phyloP scores from a whole-genome alignment of 352 stramenopile genomes.

The Phytophthora europaea region DNA sequence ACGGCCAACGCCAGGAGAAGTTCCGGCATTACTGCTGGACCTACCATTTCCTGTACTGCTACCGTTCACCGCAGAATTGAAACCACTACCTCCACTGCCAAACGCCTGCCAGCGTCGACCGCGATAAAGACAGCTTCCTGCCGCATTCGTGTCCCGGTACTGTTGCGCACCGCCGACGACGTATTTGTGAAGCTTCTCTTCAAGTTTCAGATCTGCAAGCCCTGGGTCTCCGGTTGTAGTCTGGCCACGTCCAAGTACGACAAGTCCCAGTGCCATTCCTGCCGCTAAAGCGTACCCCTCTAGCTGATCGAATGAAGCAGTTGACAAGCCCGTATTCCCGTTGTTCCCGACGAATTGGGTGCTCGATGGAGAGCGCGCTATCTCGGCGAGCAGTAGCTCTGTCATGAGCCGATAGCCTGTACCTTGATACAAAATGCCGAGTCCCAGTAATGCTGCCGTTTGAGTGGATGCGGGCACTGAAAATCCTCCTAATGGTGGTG shows the following conservation, averaged over 20 bases:
- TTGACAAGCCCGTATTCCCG: slow-evolving; percentile 55
- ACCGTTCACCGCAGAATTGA: slow-evolving; percentile 28
- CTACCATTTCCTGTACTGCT: slow-evolving; percentile 21
- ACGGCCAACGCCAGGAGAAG: slow-evolving; percentile 53
- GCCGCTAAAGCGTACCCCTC: slow-evolving; percentile 95
- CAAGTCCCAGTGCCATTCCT: slow-evolving; percentile 96
- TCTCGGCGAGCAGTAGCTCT: slow-evolving; percentile 98
- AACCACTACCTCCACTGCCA: slow-evolving; percentile 40
- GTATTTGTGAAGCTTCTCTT: slow-evolving; percentile 97
- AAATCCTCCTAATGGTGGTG: slow-evolving; percentile 95
- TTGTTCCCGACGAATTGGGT: slow-evolving; percentile 68
- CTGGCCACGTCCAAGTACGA: slow-evolving; percentile 91
- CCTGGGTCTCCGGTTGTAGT: slow-evolving; percentile 81
- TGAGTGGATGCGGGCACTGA: slow-evolving; percentile 96
- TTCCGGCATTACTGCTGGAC: slow-evolving; percentile 32
- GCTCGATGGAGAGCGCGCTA: slow-evolving; percentile 89
- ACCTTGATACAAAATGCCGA: slow-evolving; percentile 97
- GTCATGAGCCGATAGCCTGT: slow-evolving; percentile 98
- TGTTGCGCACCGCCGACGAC: slow-evolving; percentile 89
- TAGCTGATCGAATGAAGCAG: slow-evolving; percentile 85
- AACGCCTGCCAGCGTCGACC: slow-evolving; percentile 74
- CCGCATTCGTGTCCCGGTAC: slow-evolving; percentile 50
- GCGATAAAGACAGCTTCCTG: slow-evolving; percentile 75
- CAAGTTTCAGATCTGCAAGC: slow-evolving; percentile 96
- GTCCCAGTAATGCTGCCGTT: slow-evolving; percentile 94